These are phyloP conservation scores for Aureobasidium sp. DNA, from an alignment of 2,329 filamentous ascomycete species.

Conservation along the genomic window DNA sequence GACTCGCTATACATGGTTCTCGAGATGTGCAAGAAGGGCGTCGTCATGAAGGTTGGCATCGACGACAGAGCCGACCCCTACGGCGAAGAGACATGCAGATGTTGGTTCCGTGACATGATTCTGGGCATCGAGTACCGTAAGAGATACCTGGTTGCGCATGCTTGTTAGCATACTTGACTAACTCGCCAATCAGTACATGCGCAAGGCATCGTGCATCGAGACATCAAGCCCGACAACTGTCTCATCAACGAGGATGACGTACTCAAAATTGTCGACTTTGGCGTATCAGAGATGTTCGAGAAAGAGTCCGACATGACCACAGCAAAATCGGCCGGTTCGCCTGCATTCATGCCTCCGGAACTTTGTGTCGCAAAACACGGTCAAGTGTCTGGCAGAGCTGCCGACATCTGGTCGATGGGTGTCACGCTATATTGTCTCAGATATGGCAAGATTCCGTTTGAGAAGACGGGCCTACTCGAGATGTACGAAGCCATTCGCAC, in stretches of 20 bases:
- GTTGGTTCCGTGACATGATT: constrained; percentile 92
- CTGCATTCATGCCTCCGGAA: constrained; percentile 90
- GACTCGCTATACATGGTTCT: constrained; percentile 98
- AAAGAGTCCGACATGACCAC: constrained; percentile 83
- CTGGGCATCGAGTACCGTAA: constrained; percentile 86
- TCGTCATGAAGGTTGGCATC: constrained; percentile 93
- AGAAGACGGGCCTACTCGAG: constrained; percentile 69
- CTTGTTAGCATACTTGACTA: not conserved
- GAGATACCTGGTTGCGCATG: constrained; percentile 30
- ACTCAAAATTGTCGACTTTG: constrained; percentile 97
- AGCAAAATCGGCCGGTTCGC: constrained; percentile 86
- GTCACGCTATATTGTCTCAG: constrained; percentile 88
- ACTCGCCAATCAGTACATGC: constrained; percentile 60
- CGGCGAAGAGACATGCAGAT: constrained; percentile 70
- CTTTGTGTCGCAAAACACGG: constrained; percentile 81
- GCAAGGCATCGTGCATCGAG: constrained; percentile 89
- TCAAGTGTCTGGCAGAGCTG: constrained; percentile 78
- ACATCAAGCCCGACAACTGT: constrained; percentile 97
- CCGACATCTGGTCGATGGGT: constrained; percentile 98
- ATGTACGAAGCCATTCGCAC: constrained; percentile 82
- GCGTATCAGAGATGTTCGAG: constrained; percentile 98
- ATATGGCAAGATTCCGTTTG: constrained; percentile 84
- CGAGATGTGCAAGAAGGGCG: constrained; percentile 98
- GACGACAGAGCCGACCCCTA: constrained; percentile 78
- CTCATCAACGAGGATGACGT: constrained; percentile 83